These are phyloP conservation scores for Discostella pseudostelligera DNA, from an alignment of 108 stramenopile genomes.

Conservation along the genomic window DNA sequence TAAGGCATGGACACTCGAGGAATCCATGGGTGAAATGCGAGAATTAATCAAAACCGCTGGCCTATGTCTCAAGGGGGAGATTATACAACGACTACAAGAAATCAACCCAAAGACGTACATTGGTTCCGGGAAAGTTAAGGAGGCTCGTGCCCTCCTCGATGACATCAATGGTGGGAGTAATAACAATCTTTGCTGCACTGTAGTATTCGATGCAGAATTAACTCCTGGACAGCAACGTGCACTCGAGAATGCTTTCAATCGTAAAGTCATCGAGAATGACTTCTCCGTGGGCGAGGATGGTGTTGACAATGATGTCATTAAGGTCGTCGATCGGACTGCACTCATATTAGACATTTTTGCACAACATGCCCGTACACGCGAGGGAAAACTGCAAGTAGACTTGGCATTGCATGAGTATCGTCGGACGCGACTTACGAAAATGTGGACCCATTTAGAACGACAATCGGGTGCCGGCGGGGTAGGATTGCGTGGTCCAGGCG, in stretches of 20 bases:
- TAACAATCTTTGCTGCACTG: constrained; percentile 50
- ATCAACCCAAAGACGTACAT: constrained; percentile 93
- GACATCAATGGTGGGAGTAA: constrained; percentile 24
- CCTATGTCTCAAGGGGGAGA: constrained; percentile 69
- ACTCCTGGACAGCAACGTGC: constrained; percentile 92
- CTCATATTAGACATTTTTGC: constrained; percentile 97
- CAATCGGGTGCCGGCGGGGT: constrained; percentile 92
- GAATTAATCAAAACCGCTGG: constrained; percentile 92
- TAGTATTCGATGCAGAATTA: constrained; percentile 95
- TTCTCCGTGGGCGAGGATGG: constrained; percentile 60
- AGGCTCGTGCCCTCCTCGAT: constrained; percentile 63
- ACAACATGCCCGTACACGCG: constrained; percentile 91
- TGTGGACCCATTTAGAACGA: constrained; percentile 97
- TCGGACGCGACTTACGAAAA: constrained; percentile 90
- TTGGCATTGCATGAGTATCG: constrained; percentile 92
- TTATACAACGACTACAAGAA: constrained; percentile 88
- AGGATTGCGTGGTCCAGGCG: constrained; percentile 92
- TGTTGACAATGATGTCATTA: constrained; percentile 46
- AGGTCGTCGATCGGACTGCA: constrained; percentile 96
- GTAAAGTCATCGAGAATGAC: constrained; percentile 74
- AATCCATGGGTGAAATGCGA: constrained; percentile 92
- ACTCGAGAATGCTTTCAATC: constrained; percentile 80
- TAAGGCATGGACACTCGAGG: constrained; percentile 69
- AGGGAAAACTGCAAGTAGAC: constrained; percentile 94
- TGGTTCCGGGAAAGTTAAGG: constrained; percentile 78